These are phyloP conservation scores for Pelagophyceae sp. DNA, from an alignment of 352 stramenopile genomes.

Conservation along the genomic window DNA sequence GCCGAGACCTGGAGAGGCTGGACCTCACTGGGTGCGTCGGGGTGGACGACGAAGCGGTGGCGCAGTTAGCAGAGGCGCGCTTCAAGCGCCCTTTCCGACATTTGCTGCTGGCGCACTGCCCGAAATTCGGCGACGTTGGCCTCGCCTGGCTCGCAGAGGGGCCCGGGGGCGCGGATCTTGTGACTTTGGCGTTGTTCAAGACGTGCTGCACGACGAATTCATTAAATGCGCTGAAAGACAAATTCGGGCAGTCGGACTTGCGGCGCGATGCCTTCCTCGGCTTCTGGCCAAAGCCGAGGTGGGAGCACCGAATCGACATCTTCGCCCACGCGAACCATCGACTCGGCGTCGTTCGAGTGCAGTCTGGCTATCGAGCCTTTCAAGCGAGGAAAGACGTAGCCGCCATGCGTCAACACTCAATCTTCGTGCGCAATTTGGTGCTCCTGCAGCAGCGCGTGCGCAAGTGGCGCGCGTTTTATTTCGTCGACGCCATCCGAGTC, in stretches of 20 bases:
- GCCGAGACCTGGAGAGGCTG: conserved; percentile 33
- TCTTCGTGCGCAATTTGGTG: neutral
- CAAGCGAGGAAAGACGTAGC: neutral
- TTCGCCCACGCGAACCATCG: conserved; percentile 68
- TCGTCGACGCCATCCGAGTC: conserved; percentile 45
- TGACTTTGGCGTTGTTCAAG: conserved; percentile 40
- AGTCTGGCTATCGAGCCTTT: conserved; percentile 26
- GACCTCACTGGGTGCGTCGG: conserved; percentile 46
- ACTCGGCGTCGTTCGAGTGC: conserved; percentile 53
- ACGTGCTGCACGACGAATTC: conserved; percentile 28
- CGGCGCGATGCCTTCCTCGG: conserved; percentile 58
- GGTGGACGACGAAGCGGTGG: conserved; percentile 64
- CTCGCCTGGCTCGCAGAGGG: conserved; percentile 71
- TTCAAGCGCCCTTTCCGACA: conserved; percentile 42
- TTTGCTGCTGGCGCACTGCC: conserved; percentile 57
- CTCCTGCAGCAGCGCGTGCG: neutral
- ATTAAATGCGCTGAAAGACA: conserved; percentile 41
- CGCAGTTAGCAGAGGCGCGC: conserved; percentile 53
- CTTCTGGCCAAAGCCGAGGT: conserved; percentile 58
- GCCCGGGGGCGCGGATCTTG: conserved; percentile 37
- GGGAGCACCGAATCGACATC: conserved; percentile 64
- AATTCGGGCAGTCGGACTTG: conserved; percentile 40
- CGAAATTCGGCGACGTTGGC: conserved; percentile 56
- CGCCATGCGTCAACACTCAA: neutral
- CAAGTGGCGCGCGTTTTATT: too few relatives aligned